Conservation (phyloP, 192 early-diverging fungal genomes). For the Backusella tuberculispora region DNA sequence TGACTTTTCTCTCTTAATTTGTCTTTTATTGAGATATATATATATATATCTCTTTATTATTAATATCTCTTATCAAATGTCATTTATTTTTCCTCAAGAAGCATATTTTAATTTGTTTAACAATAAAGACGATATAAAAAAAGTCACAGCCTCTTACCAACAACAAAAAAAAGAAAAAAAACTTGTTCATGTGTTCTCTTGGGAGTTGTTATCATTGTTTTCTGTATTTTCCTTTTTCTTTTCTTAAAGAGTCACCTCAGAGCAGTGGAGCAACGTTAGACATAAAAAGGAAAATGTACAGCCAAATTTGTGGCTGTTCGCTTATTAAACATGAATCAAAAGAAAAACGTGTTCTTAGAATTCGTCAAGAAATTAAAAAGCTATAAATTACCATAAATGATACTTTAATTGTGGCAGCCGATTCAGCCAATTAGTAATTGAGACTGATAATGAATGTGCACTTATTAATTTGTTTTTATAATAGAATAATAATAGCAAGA, state of each 20-base stretch:
- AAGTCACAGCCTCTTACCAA: background rate
- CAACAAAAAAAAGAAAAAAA: background rate
- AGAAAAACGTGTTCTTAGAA: background rate
- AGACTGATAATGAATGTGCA: background rate
- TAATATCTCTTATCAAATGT: background rate
- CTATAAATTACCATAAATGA: too few relatives aligned
- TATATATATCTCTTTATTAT: too few relatives aligned
- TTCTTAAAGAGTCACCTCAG: background rate
- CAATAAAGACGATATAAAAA: background rate
- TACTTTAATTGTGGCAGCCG: too few relatives aligned
- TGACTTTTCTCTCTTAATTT: too few relatives aligned
- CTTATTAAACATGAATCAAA: background rate
- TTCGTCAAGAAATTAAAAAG: background rate
- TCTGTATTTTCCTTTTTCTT: background rate
- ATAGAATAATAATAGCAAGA: background rate
- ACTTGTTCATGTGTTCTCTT: background rate
- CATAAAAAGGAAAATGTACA: background rate
- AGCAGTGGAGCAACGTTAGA: background rate
- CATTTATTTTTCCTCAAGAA: background rate
- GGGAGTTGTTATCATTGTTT: background rate
- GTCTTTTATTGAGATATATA: too few relatives aligned
- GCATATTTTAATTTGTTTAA: background rate
- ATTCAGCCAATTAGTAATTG: background rate
- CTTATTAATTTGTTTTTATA: background rate
- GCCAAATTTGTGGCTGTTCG: conserved; percentile 8